These are phyloP conservation scores for Dicorynia guianensis DNA, from an alignment of 306 rosid species.

Conservation along the genomic window DNA sequence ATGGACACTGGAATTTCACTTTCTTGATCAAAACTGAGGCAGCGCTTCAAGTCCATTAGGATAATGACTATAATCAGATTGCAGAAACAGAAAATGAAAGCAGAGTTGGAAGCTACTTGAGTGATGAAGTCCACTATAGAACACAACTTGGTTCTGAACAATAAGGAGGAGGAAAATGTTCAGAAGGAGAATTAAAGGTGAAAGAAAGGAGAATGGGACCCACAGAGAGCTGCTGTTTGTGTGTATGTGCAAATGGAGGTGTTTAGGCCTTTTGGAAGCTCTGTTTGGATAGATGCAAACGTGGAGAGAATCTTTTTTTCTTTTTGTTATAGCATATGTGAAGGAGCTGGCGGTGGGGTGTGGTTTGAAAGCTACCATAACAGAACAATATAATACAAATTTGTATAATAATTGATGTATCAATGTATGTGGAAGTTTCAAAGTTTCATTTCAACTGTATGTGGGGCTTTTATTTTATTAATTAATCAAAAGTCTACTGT, in stretches of 20 bases:
- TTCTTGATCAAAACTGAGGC: no score
- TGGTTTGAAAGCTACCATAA: constrained; percentile 56
- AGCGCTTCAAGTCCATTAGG: no score
- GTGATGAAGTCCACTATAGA: no score
- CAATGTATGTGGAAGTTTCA: constrained; percentile 50
- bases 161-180: no score
- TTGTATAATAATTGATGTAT: constrained; percentile 30
- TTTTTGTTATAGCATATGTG: constrained; percentile 10
- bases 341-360: constrained; percentile 46
- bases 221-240: constrained; percentile 3
- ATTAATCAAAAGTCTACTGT: constrained; percentile 40
- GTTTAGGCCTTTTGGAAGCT: constrained; percentile 47
- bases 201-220: constrained; percentile 14
- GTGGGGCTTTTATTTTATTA: no score
- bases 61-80: no score
- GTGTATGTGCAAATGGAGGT: constrained; percentile 25
- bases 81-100: no score
- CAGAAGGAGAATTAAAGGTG: no score
- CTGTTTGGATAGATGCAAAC: constrained; percentile 42
- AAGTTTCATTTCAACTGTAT: constrained; percentile 51
- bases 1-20: no score
- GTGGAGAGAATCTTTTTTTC: constrained; percentile 50
- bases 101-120: no score
- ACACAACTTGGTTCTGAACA: no score
- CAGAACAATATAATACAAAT: constrained; percentile 11